Percentiles rank a stretch among this genome's conserved stretches.
Evolutionary conservation across 1,139 yeast species (phyloP).

Genomic region (Hyphopichia burtonii): DNA sequence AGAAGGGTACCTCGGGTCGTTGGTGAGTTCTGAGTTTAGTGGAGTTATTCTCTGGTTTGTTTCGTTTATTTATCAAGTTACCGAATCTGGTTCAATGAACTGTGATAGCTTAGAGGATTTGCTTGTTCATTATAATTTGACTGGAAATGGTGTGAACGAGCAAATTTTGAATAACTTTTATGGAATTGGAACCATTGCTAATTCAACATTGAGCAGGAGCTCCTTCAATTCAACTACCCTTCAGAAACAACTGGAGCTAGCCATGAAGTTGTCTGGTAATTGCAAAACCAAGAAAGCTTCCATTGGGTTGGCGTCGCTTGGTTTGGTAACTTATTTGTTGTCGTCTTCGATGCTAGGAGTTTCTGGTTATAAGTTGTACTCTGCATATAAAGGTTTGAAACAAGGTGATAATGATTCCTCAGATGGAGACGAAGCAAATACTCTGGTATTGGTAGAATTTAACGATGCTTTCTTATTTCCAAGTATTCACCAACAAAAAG

Average conservation of each 20-base stretch:
- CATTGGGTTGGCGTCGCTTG: constrained; percentile 8
- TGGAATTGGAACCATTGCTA: background rate
- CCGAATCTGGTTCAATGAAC: constrained; percentile 7
- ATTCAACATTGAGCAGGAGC: background rate
- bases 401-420: background rate
- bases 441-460: background rate
- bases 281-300: constrained; percentile 12
- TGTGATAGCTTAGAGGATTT: constrained; percentile 9
- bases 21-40: constrained; percentile 4
- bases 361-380: background rate
- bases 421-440: background rate
- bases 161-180: constrained; percentile 1
- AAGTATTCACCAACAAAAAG: background rate
- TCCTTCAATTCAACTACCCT: background rate
- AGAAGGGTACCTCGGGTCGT: constrained; percentile 4
- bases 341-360: constrained; percentile 4
- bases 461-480: background rate
- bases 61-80: constrained; percentile 6
- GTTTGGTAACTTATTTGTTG: constrained; percentile 10
- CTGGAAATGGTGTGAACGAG: constrained; percentile 1
- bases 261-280: constrained; percentile 8
- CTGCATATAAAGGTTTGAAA: background rate
- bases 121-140: constrained; percentile 9
- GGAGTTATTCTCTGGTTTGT: constrained; percentile 6
- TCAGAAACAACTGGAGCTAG: constrained; percentile 7